Evolutionary conservation across 2,329 filamentous ascomycete genomes (phyloP), one percentile per base, ranked within the genome.

Genomic region (Dactylellina parvicollis): DNA sequence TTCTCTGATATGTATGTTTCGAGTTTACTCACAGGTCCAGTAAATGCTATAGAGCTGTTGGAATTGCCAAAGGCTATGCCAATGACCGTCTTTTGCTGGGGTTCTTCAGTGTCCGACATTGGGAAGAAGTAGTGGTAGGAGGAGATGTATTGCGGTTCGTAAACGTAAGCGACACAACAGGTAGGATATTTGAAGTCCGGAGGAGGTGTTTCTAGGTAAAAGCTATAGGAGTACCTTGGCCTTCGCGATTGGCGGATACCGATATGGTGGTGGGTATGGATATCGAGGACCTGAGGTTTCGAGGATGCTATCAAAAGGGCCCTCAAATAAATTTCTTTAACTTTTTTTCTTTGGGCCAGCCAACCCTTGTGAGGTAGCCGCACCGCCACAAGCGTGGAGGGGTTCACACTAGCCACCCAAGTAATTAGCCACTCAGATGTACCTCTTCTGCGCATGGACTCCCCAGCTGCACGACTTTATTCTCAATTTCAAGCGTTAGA

Each of bases 1-100:
- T 54, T 40, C 14, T 20, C 38, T 12, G 44, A 16, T 24, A 22
- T n/a, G n/a, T n/a, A n/a, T 7, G 18, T 49, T 22, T 4, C 14
- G 5, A 22, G 38, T 57, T 32, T 26, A 50, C 84, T 76, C 82
- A 87, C 86, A 75, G 82, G 82, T 75, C 89, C 87, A 49, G 93
- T 96, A 81, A 89, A 92, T 78, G 94, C 94, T 83, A 99, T 97
- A 74, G 92, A 97, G 84, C 92, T 96, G 88, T 96, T 96, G 75
- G 92, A 93, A 85, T 98, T 99, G 83, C 95, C 95, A 85, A 98
- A 97, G 77, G 93, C 91, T 80, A 99, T 92, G 81, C 95, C 95
- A 83, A 99, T 98, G 80, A 90, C 92, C 79, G 85, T 85, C 79
- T 86, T 83, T 81, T 86, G 67, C 44, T 72, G 67, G 26, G 67